Conservation (phyloP, 2,329 filamentous ascomycete genomes). For the Aquanectria penicillioides region DNA sequence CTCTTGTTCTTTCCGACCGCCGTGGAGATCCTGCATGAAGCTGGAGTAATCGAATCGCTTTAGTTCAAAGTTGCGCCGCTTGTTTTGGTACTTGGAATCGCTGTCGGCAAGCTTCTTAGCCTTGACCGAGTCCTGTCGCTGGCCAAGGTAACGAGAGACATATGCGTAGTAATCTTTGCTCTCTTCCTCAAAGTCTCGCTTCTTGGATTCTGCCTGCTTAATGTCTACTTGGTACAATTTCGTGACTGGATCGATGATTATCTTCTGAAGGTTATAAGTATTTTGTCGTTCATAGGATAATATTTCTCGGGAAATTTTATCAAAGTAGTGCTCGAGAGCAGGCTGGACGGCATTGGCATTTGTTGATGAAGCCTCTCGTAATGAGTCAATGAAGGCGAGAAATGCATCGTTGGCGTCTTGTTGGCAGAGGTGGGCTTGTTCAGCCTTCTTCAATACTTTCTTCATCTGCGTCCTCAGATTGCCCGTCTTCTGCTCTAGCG, state of each 20-base stretch:
- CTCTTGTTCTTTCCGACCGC: slow-evolving; percentile 97
- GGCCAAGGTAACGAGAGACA: slow-evolving; percentile 93
- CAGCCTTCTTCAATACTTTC: slow-evolving; percentile 93
- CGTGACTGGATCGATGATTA: slow-evolving; percentile 92
- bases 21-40: slow-evolving; percentile 99
- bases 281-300: slow-evolving; percentile 88
- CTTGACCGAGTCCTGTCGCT: slow-evolving; percentile 94
- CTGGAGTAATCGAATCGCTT: slow-evolving; percentile 99
- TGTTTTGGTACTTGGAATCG: slow-evolving; percentile 94
- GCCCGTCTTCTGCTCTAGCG: slow-evolving; percentile 94
- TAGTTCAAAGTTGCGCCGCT: slow-evolving; percentile 93
- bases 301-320: slow-evolving; percentile 94
- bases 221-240: slow-evolving; percentile 96
- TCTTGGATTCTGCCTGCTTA: slow-evolving; percentile 96
- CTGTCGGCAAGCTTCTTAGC: slow-evolving; percentile 96
- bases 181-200: slow-evolving; percentile 97
- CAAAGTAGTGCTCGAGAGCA: slow-evolving; percentile 96
- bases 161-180: slow-evolving; percentile 99
- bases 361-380: slow-evolving; percentile 87
- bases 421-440: slow-evolving; percentile 84
- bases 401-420: slow-evolving; percentile 87
- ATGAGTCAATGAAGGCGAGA: slow-evolving; percentile 81
- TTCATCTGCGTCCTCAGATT: slow-evolving; percentile 96
- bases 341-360: slow-evolving; percentile 98
- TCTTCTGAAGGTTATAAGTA: slow-evolving; percentile 83